These are phyloP conservation scores for Tilletia indica DNA, from an alignment of 1,284 basidiomycete species.

Conservation along the genomic window DNA sequence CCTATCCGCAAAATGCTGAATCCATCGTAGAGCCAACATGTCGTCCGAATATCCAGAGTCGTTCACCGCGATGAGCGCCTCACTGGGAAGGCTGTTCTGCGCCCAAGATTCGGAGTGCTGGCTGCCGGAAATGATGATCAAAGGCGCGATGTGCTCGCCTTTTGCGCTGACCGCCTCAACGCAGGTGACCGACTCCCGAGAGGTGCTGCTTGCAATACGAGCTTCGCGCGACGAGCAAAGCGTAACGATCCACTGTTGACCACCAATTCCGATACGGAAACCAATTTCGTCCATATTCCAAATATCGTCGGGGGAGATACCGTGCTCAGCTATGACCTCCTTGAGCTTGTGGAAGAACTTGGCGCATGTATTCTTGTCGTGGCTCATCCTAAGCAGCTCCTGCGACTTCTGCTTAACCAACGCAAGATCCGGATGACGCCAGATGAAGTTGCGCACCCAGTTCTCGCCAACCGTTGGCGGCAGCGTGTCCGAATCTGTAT, in stretches of 20 bases:
- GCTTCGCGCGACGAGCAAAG: neutral
- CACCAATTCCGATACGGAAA: neutral
- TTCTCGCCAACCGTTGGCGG: neutral
- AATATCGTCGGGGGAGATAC: neutral
- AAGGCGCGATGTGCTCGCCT: neutral
- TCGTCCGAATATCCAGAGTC: slow-evolving; percentile 41
- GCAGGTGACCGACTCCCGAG: neutral
- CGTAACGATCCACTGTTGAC: neutral
- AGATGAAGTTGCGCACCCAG: neutral
- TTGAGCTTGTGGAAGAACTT: neutral
- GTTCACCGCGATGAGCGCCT: neutral
- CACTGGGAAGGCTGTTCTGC: neutral
- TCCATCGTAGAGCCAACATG: slow-evolving; percentile 51
- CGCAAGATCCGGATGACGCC: neutral
- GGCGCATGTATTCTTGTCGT: neutral
- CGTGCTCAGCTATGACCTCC: neutral
- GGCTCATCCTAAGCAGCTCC: neutral
- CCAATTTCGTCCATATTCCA: slow-evolving; percentile 1
- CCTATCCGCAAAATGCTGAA: slow-evolving; percentile 55
- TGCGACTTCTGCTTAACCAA: neutral
- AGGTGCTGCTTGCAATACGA: neutral
- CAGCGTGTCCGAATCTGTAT: neutral
- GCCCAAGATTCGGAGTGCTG: neutral
- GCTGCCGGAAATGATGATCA: neutral
- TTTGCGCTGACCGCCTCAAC: neutral